phyloP scores from a whole-genome alignment of 495 filamentous ascomycete species.

The Neurospora africana region DNA sequence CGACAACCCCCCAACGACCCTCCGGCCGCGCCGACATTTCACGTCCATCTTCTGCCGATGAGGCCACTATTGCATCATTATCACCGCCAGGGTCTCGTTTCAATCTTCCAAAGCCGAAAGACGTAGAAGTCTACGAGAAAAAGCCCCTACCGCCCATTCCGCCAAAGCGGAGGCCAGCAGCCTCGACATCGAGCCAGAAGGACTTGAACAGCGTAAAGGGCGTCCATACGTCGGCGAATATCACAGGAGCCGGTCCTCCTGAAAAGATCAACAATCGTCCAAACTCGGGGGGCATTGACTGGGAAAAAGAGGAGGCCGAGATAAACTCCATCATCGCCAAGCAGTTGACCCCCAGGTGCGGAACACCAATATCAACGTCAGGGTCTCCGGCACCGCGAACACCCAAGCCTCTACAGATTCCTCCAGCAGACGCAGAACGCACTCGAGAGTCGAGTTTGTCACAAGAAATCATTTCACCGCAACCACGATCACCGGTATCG shows the following conservation, averaged over 20 bases:
- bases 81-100: background rate
- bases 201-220: conserved; percentile 8
- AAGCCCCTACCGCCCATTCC: conserved; percentile 17
- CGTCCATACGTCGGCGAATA: conserved; percentile 9
- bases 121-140: conserved; percentile 13
- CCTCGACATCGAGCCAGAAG: conserved; percentile 14
- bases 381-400: background rate
- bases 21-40: background rate
- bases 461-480: conserved; percentile 1
- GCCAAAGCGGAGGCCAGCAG: conserved; percentile 3
- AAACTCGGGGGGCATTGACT: background rate
- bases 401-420: background rate
- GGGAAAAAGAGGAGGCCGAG: conserved; percentile 7
- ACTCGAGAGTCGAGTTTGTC: background rate
- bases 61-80: background rate
- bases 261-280: background rate
- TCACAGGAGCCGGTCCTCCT: background rate
- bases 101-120: conserved; percentile 7
- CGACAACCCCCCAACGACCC: background rate
- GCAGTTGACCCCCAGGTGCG: background rate
- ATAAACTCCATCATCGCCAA: conserved; percentile 5
- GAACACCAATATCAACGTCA: background rate
- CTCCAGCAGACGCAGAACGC: background rate
- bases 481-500: conserved; percentile 3
- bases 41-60: background rate